Evolutionary conservation across 2,329 filamentous ascomycete genomes (phyloP), one percentile per base, ranked within the genome.

Genomic region (Coleophoma cylindrospora): DNA sequence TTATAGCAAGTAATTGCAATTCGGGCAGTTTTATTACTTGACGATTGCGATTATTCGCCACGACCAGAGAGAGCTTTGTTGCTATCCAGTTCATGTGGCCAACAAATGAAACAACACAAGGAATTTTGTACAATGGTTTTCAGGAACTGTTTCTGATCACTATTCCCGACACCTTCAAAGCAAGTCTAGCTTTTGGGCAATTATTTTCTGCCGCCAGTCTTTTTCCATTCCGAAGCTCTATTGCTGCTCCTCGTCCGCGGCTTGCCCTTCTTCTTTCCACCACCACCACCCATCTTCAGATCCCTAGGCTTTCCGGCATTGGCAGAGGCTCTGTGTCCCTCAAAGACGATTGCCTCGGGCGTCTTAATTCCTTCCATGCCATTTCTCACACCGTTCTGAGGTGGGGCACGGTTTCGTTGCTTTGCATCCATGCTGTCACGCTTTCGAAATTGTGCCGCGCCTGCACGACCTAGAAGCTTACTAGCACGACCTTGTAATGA

Each of bases 261-360:
- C 61, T 71, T 72, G 19, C 64, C 70, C 62, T 77, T 81, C 54
- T 66, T 65, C 55, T 72, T 72, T 38, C 66, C 66, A 60, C 79
- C 80, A 56, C 80, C 80, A 61, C 81, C 81, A 50, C 79, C 64
- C 17, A 85, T 68, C 65, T 77, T 84, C 54, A 81, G 66, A 60
- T 81, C 81, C 66, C 72, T 85, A 38, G 81, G 81, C 60, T 75
- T 83, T 4, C 80, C 84, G 53, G 85, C 81, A 50, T 76, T 85
- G 33, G 77, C 71, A 49, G 79, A 88, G 10, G 89, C 89, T 48
- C 89, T 78, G 55, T 86, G 83, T 0, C 89, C 89, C 66, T 95
- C 89, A 60, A 92, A 91, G n/a, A 91, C 79, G 55, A 91, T 80
- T 14, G 76, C 74, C 67, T 91, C 86, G 0, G 86, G 84, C 1